These are phyloP conservation scores for Penicillium sp. DNA, from an alignment of 2,329 filamentous ascomycete species.

Conservation along the genomic window DNA sequence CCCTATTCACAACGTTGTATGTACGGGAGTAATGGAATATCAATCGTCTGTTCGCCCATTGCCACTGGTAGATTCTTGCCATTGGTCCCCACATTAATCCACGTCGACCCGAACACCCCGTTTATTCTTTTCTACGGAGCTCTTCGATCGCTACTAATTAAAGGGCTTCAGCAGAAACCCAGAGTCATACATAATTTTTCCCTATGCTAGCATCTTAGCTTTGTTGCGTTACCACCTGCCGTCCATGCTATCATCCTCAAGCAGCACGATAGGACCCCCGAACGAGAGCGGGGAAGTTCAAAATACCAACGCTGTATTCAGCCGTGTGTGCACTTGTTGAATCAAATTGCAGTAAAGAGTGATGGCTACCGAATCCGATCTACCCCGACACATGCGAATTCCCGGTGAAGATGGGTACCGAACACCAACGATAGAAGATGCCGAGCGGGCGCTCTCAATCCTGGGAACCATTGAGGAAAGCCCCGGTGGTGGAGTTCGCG, in stretches of 20 bases:
- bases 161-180: neutral
- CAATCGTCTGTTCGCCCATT: neutral
- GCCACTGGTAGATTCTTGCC: neutral
- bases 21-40: neutral
- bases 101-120: neutral
- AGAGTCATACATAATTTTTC: neutral
- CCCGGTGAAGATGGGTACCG: constrained; percentile 39
- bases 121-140: neutral
- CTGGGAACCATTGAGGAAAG: constrained; percentile 7
- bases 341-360: neutral
- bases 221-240: neutral
- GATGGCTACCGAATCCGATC: constrained; percentile 16
- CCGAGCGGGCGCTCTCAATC: constrained; percentile 22
- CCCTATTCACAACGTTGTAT: neutral
- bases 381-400: constrained; percentile 30
- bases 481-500: constrained; percentile 11
- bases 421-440: constrained; percentile 40
- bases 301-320: neutral
- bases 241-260: neutral
- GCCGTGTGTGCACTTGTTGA: no score
- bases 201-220: neutral
- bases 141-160: neutral
- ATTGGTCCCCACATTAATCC: constrained; percentile 5
- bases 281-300: neutral
- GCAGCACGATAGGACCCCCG: neutral